Evolutionary conservation across 1,139 yeast genomes (phyloP), one percentile per base, ranked within the genome.

Genomic region (Candida glucosophila): DNA sequence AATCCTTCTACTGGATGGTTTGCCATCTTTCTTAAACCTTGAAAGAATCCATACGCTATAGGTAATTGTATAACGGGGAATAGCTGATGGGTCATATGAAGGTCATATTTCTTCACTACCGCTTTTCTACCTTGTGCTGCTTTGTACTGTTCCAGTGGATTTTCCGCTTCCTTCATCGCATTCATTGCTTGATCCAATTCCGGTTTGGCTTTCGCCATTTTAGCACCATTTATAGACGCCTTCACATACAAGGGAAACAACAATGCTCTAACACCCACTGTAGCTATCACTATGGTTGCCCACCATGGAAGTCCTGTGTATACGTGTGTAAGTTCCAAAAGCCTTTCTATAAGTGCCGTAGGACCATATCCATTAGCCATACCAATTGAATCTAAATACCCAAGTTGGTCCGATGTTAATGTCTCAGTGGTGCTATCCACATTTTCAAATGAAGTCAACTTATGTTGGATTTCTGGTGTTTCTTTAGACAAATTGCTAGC

Each of bases 281-380:
- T 81, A 3, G 82, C 77, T 2, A 68, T 60, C 4, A 77, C 66
- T 40, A 90, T 90, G 1, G 95, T 74, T 6, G 79, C 86, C 96
- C 98, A 90, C 99, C 99, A 90, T 25, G 98, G 97, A 35, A 88
- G 52, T 1, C 96, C 97, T 1, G 90, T 68, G 46, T 73, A 73
- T 5, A 85, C 94, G 47, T 90, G 95, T 9, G 79, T 73, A 25
- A 64, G 54, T 51, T 90, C 98, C 38, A 90, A 58, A 12, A 75
- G 40, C 37, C 77, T 76, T 47, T 85, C 95, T 39, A 86, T 61
- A 9, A 85, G 39, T 29, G 85, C 90, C 8, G 94, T 74, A 5
- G 96, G 96, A 63, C 93, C 85, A 72, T 76, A 79, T 10, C 86
- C 76, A 43, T 82, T 79, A 4, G 92, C 95, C 29, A 90, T 57